phyloP scores from a whole-genome alignment of 495 filamentous ascomycete genomes.

The Penicillium manginii region DNA sequence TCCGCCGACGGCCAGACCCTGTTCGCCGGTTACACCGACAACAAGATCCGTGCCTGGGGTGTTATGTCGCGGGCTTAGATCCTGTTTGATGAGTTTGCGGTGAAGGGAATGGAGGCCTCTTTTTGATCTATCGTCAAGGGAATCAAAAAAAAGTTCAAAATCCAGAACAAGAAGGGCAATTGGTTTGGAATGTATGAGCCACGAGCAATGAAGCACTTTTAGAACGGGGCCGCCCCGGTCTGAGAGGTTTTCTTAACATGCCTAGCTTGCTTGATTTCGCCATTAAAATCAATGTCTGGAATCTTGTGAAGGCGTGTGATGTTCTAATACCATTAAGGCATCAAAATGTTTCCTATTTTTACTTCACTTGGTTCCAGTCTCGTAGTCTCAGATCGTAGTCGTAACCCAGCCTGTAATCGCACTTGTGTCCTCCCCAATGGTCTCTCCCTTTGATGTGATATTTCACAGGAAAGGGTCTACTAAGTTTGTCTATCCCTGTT shows the following conservation, averaged over 20 bases:
- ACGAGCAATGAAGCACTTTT: conserved; percentile 52
- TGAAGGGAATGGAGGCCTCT: conserved; percentile 32
- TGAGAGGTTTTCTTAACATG: conserved; percentile 41
- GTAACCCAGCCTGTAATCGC: neutral
- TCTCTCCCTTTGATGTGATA: too few relatives aligned
- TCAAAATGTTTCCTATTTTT: conserved; percentile 44
- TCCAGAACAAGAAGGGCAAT: conserved; percentile 45
- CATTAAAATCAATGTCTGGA: conserved; percentile 41
- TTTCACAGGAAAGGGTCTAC: too few relatives aligned
- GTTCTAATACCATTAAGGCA: conserved; percentile 51
- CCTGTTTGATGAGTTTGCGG: conserved; percentile 24
- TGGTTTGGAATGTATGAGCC: conserved; percentile 56
- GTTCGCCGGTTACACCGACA: conserved; percentile 99
- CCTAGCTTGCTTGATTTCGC: conserved; percentile 44
- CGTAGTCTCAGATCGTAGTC: neutral
- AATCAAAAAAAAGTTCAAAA: conserved; percentile 41
- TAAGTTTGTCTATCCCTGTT: too few relatives aligned
- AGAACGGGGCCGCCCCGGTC: conserved; percentile 23
- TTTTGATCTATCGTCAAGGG: conserved; percentile 39
- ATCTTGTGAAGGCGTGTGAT: conserved; percentile 44
- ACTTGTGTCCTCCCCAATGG: too few relatives aligned
- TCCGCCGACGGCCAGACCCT: conserved; percentile 97
- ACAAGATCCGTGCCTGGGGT: conserved; percentile 99
- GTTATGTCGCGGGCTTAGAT: conserved; percentile 76
- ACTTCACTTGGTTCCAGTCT: conserved; percentile 13